Base-by-base conservation (phyloP, 108 stramenopile species). In the Epithemia pelagica region DNA sequence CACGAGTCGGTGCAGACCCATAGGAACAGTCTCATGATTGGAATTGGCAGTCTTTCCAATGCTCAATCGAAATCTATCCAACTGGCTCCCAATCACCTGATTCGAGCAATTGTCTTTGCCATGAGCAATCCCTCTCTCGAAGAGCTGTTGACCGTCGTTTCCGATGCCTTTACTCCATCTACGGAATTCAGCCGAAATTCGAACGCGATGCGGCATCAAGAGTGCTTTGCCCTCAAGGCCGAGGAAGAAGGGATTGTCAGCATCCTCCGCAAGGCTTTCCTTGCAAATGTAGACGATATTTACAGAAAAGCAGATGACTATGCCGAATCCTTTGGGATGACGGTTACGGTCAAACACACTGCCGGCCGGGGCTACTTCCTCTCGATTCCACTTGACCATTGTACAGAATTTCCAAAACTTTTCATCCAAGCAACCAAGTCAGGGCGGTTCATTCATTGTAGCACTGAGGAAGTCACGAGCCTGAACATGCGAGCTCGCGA, bases 221-320 rank as follows among this genome's bases (percentile, higher is more conserved):
- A 91, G 66, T 95, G 94, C 70, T 95, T 92, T 66, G 94, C 94
- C 28, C 78, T 95, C 68, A 89, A 83, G 58, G 76, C 84, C 20
- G 86, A 90, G 10, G 86, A 85, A 21, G 82, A 86, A 72, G 90
- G 90, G 1, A 89, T 95, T 84, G 85, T 95, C 85, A 86, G 85
- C 54, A 73, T 94, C 30, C 55, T 89, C 58, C 85, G 90, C 22
- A 89, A 86, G 66, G 84, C 88, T 18, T 95, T 92, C 67, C 70
- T 92, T 0, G 79, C 84, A 25, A 95, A 95, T 68, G 88, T 92
- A n/a, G 91, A 95, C 67, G 91, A 92, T 61, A 95, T 95, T 65
- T 91, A 92, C 72, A 73, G 78, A 20, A 77, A 88, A 53, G 94
- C 91, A 15, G 94, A 95, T 66, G 81, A 86, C 28, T 92, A 92